Base-by-base conservation (phyloP, 352 stramenopile genomes). In the Halophytophthora batemanensis region DNA sequence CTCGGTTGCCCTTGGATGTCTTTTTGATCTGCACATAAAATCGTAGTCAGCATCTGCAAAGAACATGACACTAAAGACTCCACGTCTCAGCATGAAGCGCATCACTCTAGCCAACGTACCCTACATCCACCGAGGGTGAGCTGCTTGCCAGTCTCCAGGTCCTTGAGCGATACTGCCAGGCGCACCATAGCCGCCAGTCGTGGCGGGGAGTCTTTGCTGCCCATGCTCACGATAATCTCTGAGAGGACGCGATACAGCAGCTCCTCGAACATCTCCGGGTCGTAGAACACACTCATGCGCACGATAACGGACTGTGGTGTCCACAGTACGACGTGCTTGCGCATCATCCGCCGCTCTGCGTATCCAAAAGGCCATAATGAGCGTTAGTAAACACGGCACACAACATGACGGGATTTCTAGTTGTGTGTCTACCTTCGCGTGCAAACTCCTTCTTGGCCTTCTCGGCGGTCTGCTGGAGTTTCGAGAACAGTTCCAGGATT, bases 41-140 rank as follows among this genome's bases (percentile, higher is more conserved):
- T 15, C 23, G 17, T n/a, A 28, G 17, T 53, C 29, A 45, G 47
- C 23, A 49, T 17, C 33, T 51, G 40, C 3, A 28, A 22, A 46
- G 17, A 45, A 21, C 18, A 44, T 31, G 10, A 12, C 18, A 25
- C 8, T 6, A 2, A n/a, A 22, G 17, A 34, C n/a, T 18, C 34
- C 31, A 8, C n/a, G 5, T 39, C 35, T 14, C 35, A 43, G n/a
- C 21, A 66, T 35, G 51, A 22, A 22, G 19, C 14, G 39, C 18
- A 6, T 15, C 18, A 18, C 13, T 17, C 10, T 18, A 41, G 25
- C 8, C 25, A 4, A 71, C 74, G 17, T 67, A 91, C 81, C 42
- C 69, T 64, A 61, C 81, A 91, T 8, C 78, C 78, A 17, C 76
- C 68, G 18, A 91, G 58, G 0, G 82, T 93, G 33, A 89, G 46